Conservation (phyloP, 192 early-diverging fungal species). For the Diversispora eburnea region DNA sequence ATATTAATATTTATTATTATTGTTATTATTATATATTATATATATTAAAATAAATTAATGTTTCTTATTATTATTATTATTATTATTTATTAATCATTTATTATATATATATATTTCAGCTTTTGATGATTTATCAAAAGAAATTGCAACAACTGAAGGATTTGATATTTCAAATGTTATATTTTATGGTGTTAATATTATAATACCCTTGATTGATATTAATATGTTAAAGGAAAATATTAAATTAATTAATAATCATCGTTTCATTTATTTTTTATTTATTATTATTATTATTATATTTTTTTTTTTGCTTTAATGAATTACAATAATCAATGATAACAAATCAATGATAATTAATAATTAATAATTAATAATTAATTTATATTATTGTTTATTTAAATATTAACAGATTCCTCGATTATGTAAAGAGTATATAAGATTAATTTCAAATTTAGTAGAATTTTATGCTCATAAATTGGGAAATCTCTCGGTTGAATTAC, state of each 20-base stretch:
- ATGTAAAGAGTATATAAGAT: constrained; percentile 62
- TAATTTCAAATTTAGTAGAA: constrained; percentile 60
- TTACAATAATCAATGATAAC: too few relatives aligned
- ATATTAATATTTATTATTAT: too few relatives aligned
- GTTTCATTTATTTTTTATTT: background rate
- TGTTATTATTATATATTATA: too few relatives aligned
- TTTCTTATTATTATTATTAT: too few relatives aligned
- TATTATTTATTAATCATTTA: constrained; percentile 23
- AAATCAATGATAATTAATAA: too few relatives aligned
- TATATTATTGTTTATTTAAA: too few relatives aligned
- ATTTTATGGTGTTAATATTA: constrained; percentile 64
- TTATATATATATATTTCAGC: too few relatives aligned
- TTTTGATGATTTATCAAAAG: constrained; percentile 35
- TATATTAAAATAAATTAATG: too few relatives aligned
- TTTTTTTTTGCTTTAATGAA: too few relatives aligned
- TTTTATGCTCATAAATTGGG: constrained; percentile 61
- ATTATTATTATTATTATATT: too few relatives aligned
- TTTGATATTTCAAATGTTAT: constrained; percentile 60
- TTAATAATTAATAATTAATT: too few relatives aligned
- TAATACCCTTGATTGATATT: constrained; percentile 67
- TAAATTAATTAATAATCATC: background rate
- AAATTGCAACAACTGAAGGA: constrained; percentile 23
- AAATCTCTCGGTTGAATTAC: constrained; percentile 44
- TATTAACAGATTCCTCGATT: constrained; percentile 50
- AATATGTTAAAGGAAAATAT: constrained; percentile 62